These are phyloP conservation scores for Aspergillus aculeatus DNA, from an alignment of 2,329 filamentous ascomycete species.

Conservation along the genomic window DNA sequence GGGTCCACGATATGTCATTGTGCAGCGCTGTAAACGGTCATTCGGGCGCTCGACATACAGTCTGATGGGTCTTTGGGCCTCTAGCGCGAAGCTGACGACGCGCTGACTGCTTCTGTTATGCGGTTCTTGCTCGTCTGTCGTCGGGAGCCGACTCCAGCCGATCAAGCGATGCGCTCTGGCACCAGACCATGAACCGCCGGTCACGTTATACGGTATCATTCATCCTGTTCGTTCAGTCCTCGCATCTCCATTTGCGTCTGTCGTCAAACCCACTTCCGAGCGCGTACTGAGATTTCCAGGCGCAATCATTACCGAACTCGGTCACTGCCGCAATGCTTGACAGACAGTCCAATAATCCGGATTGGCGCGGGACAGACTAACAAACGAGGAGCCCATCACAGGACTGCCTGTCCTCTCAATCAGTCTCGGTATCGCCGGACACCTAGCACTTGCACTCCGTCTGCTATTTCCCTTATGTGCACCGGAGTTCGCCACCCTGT, in stretches of 20 bases:
- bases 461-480: constrained; percentile 5
- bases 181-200: constrained; percentile 6
- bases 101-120: constrained; percentile 2
- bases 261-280: constrained; percentile 14
- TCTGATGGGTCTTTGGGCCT: constrained; percentile 4
- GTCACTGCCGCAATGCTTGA: constrained; percentile 12
- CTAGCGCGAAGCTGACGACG: constrained; percentile 7
- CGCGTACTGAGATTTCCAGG: constrained; percentile 20
- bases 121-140: constrained; percentile 1
- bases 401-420: constrained; percentile 6
- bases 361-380: constrained; percentile 5
- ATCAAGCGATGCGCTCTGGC: constrained; percentile 11
- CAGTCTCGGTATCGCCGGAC: constrained; percentile 11
- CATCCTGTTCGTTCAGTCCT: constrained; percentile 7
- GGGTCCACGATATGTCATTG: constrained; percentile 8
- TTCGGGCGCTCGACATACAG: constrained; percentile 1
- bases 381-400: constrained; percentile 2
- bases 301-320: constrained; percentile 13
- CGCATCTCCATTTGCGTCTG: constrained; percentile 7
- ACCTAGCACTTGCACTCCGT: constrained; percentile 4
- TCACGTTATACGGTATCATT: background rate
- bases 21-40: background rate
- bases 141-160: constrained; percentile 16
- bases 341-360: constrained; percentile 3
- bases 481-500: constrained; percentile 9